phyloP scores from a whole-genome alignment of 768 basidiomycete genomes.

The Chiua virens region DNA sequence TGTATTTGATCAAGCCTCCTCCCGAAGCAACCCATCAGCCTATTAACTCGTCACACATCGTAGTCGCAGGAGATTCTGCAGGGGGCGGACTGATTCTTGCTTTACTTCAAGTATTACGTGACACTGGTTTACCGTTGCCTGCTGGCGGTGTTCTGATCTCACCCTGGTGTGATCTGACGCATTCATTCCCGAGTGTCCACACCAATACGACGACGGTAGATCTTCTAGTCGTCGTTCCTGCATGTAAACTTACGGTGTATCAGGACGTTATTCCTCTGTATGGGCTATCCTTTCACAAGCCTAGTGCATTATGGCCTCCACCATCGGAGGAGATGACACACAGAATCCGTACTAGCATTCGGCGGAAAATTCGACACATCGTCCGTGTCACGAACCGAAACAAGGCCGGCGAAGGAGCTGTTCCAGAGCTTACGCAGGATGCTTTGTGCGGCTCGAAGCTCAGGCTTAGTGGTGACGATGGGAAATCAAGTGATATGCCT shows the following conservation, averaged over 20 bases:
- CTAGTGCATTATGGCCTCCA: slow-evolving; percentile 76
- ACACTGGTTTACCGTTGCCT: slow-evolving; percentile 75
- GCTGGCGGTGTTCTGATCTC: slow-evolving; percentile 89
- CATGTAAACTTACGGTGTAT: not conserved
- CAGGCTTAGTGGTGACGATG: slow-evolving; percentile 3
- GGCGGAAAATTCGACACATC: slow-evolving; percentile 58
- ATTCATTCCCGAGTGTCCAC: slow-evolving; percentile 89
- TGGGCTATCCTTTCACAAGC: slow-evolving; percentile 77
- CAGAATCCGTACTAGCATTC: slow-evolving; percentile 56
- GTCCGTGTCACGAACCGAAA: slow-evolving; percentile 37
- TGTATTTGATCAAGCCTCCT: slow-evolving; percentile 90
- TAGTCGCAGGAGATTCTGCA: slow-evolving; percentile 90
- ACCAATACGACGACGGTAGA: slow-evolving; percentile 78
- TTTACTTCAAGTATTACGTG: slow-evolving; percentile 84
- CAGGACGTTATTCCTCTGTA: slow-evolving; percentile 82
- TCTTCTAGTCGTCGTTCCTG: not conserved
- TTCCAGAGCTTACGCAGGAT: slow-evolving; percentile 4
- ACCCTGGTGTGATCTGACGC: slow-evolving; percentile 93
- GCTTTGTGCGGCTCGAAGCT: slow-evolving; percentile 7
- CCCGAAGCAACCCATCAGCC: slow-evolving; percentile 72
- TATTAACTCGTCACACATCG: slow-evolving; percentile 77
- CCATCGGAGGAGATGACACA: slow-evolving; percentile 63
- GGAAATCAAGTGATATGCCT: slow-evolving; percentile 30
- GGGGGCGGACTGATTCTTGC: slow-evolving; percentile 87
- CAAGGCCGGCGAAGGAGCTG: not conserved